Evolutionary conservation across 163 green algal genomes (phyloP).

Genomic region (Scenedesmus sp.): DNA sequence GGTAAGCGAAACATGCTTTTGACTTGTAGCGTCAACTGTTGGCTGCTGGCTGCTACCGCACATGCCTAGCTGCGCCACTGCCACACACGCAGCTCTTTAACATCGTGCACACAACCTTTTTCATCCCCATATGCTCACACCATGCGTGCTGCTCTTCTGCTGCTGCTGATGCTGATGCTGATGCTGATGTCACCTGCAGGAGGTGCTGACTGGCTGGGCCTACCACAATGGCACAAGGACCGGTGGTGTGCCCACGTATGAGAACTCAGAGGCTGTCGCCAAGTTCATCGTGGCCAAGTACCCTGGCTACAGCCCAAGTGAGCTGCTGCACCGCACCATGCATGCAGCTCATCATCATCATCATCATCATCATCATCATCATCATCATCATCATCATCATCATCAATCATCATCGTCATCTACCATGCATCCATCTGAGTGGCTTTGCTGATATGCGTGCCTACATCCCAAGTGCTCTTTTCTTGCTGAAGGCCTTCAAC

Average conservation of each 20-base stretch:
- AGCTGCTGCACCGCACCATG: neutral
- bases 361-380: too few species aligned
- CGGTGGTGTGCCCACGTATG: neutral
- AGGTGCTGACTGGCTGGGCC: conserved; percentile 28
- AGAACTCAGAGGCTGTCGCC: neutral
- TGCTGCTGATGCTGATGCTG: neutral
- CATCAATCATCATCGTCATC: too few species aligned
- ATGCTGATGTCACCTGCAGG: conserved; percentile 13
- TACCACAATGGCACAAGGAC: conserved; percentile 44
- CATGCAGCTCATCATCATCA: neutral
- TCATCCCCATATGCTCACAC: too few species aligned
- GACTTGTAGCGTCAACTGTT: too few species aligned
- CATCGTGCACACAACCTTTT: too few species aligned
- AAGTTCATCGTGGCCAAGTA: neutral
- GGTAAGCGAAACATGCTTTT: too few species aligned
- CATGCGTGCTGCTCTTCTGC: neutral
- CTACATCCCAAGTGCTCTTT: neutral
- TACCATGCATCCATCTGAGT: too few species aligned
- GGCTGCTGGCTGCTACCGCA: too few species aligned
- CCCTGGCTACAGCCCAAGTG: conserved; percentile 10
- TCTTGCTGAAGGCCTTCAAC: neutral
- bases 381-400: too few species aligned
- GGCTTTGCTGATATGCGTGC: neutral
- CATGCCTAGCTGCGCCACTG: too few species aligned
- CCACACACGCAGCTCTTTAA: too few species aligned